Conservation (phyloP, 1,284 basidiomycete genomes). For the Cystobasidium slooffiae region DNA sequence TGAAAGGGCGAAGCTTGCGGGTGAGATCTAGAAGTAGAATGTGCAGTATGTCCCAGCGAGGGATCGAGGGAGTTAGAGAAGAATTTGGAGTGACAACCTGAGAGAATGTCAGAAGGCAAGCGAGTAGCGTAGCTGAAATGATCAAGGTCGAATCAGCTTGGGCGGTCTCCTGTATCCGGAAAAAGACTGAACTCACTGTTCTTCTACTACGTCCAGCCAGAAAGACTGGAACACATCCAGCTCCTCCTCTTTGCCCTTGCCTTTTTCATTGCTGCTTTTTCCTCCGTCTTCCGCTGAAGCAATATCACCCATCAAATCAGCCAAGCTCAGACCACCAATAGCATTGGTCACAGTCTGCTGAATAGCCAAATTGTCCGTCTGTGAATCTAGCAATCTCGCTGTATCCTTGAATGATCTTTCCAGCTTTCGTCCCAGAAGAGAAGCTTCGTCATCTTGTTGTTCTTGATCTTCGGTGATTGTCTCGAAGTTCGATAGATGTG, state of each 20-base stretch:
- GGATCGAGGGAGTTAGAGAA: constrained; percentile 21
- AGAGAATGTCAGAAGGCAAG: constrained; percentile 34
- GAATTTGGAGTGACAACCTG: constrained; percentile 39
- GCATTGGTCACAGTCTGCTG: constrained; percentile 40
- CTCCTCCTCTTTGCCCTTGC: constrained; percentile 26
- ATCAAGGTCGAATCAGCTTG: background rate
- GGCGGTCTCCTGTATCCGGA: background rate
- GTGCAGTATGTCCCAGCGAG: background rate
- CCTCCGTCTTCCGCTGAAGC: background rate
- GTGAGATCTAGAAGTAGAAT: background rate
- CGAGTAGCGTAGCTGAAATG: constrained; percentile 26
- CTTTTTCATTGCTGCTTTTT: background rate
- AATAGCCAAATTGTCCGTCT: constrained; percentile 45
- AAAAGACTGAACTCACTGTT: constrained; percentile 20
- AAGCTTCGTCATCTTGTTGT: constrained; percentile 13
- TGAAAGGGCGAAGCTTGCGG: constrained; percentile 34
- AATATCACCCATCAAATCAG: constrained; percentile 27
- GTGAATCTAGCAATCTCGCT: constrained; percentile 28
- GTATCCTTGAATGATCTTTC: constrained; percentile 34
- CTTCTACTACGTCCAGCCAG: constrained; percentile 40
- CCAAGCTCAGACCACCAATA: constrained; percentile 24
- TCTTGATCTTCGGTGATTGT: constrained; percentile 16
- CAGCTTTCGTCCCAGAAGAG: background rate
- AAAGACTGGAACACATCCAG: constrained; percentile 41
- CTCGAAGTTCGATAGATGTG: background rate